Evolutionary conservation across 2,329 filamentous ascomycete genomes (phyloP), one percentile per base, ranked within the genome.

Genomic region (Fusarium decemcellulare): DNA sequence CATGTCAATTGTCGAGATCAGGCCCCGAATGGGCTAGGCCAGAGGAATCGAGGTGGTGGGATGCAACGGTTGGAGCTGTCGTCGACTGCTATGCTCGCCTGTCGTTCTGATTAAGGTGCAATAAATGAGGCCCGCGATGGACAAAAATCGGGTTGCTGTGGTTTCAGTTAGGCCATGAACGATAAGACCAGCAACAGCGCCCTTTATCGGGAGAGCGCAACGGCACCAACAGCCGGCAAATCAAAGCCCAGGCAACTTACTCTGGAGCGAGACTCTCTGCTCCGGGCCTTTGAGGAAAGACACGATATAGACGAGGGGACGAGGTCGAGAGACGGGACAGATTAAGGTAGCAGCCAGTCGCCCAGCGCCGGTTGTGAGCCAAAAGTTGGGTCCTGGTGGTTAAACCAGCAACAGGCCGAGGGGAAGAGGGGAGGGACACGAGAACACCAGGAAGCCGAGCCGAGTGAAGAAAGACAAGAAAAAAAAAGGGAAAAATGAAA

Each of bases 1-100:
- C 85, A 82, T 81, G 78, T 80, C 81, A 81, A 74, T 75, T 71
- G 72, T 72, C 61, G 67, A 36, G 54, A 63, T 51, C 68, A 55
- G 71, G 73, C 70, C 73, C 66, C 74, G 64, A 57, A 55, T 66
- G 68, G 72, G 65, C 72, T 53, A 40, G 50, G 54, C 39, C 60
- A 53, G 44, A 64, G 37, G 47, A 37, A 44, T 61, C 50, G 46
- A 44, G 51, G 32, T 50, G 39, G 42, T 47, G 62, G 43, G 39
- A 37, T 42, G 50, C 39, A 43, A 40, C 32, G 47, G 63, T 57
- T 56, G 54, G 57, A 43, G 32, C 54, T 52, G 46, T 63, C 46
- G 53, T 61, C 46, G 40, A 44, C 39, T 59, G 29, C 48, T 64
- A 48, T 58, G 60, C 46, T 65, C 51, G 53, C 60, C 47, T 63